A percentile compares a stretch with the other conserved stretches of the same genome.
phyloP scores from a whole-genome alignment of 345 rosid species.

The Brassica cretica region DNA sequence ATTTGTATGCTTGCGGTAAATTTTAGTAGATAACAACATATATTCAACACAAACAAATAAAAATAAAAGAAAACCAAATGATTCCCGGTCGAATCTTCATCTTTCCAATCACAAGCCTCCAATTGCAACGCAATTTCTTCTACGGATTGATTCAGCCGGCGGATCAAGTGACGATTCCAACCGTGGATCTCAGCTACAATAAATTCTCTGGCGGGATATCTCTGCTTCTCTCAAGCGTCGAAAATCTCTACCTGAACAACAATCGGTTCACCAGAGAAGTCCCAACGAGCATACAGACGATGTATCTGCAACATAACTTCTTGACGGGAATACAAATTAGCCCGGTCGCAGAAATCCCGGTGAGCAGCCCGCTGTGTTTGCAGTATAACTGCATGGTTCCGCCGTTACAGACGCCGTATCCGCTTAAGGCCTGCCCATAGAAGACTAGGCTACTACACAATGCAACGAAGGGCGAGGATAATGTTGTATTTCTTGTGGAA shows the following conservation, averaged over 20 bases:
- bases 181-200: slow-evolving; percentile 89
- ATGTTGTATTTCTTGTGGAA: neutral
- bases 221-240: slow-evolving; percentile 76
- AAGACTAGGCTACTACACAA: slow-evolving; percentile 73
- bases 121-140: slow-evolving; percentile 73
- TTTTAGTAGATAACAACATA: too few species aligned
- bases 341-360: slow-evolving; percentile 87
- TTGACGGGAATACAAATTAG: slow-evolving; percentile 85
- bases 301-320: slow-evolving; percentile 88
- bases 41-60: too few species aligned
- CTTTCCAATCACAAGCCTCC: slow-evolving; percentile 73
- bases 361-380: slow-evolving; percentile 76
- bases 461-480: slow-evolving; percentile 70
- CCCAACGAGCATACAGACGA: slow-evolving; percentile 69
- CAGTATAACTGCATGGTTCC: slow-evolving; percentile 98
- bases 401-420: slow-evolving; percentile 87
- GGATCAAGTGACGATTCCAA: slow-evolving; percentile 59
- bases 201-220: slow-evolving; percentile 72
- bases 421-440: slow-evolving; percentile 74
- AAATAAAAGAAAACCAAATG: too few species aligned
- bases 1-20: too few species aligned
- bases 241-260: slow-evolving; percentile 79
- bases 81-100: slow-evolving; percentile 60
- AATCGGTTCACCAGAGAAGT: slow-evolving; percentile 88
- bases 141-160: slow-evolving; percentile 64